Evolutionary conservation across 176 grass and related monocot species (phyloP).

Genomic region (Phoenix dactylifera): DNA sequence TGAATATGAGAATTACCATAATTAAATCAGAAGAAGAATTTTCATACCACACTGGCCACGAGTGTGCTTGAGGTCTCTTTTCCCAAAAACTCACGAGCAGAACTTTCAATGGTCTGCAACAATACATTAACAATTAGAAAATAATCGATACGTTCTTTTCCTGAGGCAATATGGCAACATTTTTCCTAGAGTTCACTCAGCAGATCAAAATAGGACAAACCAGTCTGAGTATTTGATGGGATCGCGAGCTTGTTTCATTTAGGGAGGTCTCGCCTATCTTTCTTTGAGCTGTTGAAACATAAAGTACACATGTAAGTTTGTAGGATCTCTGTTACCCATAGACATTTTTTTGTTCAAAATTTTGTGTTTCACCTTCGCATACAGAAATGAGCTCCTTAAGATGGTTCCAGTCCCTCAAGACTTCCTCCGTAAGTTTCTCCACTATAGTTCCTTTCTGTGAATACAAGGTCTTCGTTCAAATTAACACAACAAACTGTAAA

Average conservation of each 20-base stretch:
- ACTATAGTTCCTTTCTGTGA: conserved; percentile 15
- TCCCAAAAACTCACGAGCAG: conserved; percentile 8
- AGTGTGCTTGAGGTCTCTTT: conserved; percentile 15
- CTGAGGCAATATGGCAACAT: neutral
- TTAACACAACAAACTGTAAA: neutral
- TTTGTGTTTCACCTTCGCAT: conserved; percentile 4
- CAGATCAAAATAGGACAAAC: neutral
- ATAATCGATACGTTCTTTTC: neutral
- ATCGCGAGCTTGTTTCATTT: conserved; percentile 22
- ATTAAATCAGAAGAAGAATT: neutral
- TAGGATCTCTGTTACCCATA: neutral
- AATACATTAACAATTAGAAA: neutral
- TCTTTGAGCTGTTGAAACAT: conserved; percentile 10
- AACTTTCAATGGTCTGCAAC: conserved; percentile 14
- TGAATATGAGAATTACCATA: no score
- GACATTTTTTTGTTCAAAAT: neutral
- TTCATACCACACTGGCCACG: conserved; percentile 15
- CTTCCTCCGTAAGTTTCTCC: conserved; percentile 18
- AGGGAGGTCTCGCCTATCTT: conserved; percentile 17
- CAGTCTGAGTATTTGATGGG: conserved; percentile 19
- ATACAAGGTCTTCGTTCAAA: neutral
- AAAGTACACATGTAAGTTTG: neutral
- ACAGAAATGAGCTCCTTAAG: conserved; percentile 17
- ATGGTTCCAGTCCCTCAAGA: conserved; percentile 12
- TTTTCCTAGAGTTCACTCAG: neutral